Evolutionary conservation across 768 basidiomycete species (phyloP), one percentile per base, ranked within the genome.

Genomic region (Chlorophyllum brunneum): DNA sequence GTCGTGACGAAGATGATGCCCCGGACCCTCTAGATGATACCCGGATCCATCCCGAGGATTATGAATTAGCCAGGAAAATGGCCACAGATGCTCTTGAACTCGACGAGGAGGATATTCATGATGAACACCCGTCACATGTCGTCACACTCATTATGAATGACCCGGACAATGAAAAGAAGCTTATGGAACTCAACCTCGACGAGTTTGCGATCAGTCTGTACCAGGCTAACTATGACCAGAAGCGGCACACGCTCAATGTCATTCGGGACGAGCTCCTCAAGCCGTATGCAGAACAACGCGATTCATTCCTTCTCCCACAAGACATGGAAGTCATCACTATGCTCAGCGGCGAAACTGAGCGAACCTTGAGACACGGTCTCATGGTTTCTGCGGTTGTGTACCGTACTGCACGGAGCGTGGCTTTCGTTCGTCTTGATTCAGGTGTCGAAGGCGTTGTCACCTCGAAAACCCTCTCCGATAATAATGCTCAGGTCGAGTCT

Each of bases 1-100:
- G 86, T 27, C 81, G 83, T 40, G 79, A 82, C 50, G 79, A 82
- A 33, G 87, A 89, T 39, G 77, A 82, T 50, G 81, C 80, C 30
- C 80, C 86, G 7, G 97, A 99, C 66, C 92, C 95, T 3, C 75
- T 99, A 47, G 97, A 99, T 63, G 85, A 85, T 62, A 98, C 95
- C 31, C 89, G 97, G 16, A 92, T 99, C 48, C 97, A 99, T 63
- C 92, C 92, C 5, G 92, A 95, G 65, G 97, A 99, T 69, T 99
- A 98, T 63, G 95, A 98, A 58, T 78, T 98, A 33, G 95, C 97
- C 3, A 85, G 92, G 30, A 98, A 98, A 74, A 97, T 99, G 94
- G 95, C 95, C 31, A 90, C 92, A 16, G 94, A 98, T 67, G 93
- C 95, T 4, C 79, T 98, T 11, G 97, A 98, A 63, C 78, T 92